Percentiles rank a stretch among this genome's conserved stretches.
Evolutionary conservation across 345 rosid species (phyloP).

Genomic region (Syzygium aromaticum): DNA sequence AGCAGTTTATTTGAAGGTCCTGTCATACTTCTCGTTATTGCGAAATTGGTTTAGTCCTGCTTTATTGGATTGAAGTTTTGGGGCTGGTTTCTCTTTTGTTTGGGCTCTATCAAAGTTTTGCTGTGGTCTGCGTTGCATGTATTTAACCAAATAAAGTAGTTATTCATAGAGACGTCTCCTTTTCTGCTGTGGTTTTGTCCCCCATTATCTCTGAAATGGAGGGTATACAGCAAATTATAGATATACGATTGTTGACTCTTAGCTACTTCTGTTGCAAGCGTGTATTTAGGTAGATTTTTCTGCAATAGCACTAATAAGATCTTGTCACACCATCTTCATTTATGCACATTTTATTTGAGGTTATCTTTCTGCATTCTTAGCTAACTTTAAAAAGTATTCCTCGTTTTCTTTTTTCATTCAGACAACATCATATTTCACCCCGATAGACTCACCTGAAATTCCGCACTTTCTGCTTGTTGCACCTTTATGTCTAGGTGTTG

Average conservation of each 20-base stretch:
- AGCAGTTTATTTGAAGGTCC: neutral
- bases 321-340: neutral
- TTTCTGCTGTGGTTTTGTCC: neutral
- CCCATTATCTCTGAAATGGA: neutral
- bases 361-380: neutral
- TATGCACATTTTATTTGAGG: neutral
- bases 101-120: neutral
- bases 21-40: neutral
- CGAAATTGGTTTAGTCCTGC: neutral
- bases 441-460: fast-evolving
- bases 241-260: neutral
- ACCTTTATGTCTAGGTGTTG: neutral
- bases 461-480: neutral
- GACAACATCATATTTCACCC: neutral
- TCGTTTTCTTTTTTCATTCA: fast-evolving
- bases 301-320: neutral
- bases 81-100: neutral
- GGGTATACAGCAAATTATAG: neutral
- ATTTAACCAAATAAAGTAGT: neutral
- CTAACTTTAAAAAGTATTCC: neutral
- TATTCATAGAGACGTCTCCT: neutral
- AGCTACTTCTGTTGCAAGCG: neutral
- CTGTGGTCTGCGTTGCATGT: neutral
- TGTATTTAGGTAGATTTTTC: neutral
- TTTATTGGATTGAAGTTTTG: neutral